Percentiles rank a stretch among this genome's conserved stretches.
Evolutionary conservation across 2,329 filamentous ascomycete species (phyloP).

Genomic region (Juglanconis juglandina): DNA sequence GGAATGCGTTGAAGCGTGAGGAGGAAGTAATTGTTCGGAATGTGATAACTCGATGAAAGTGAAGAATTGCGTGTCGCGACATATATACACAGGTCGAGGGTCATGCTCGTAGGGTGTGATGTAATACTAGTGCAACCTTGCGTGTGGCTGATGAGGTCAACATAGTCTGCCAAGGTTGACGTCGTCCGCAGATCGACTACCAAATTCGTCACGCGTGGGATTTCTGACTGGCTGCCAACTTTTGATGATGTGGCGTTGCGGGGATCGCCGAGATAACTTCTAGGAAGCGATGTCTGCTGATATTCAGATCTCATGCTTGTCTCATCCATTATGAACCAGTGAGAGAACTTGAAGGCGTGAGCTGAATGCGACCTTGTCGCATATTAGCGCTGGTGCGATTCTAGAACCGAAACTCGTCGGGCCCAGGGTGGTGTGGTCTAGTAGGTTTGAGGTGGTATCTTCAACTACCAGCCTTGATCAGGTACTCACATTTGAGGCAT

Average conservation of each 20-base stretch:
- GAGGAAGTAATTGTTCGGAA: neutral
- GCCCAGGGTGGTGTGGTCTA: neutral
- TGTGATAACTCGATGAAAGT: neutral
- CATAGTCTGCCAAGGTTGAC: constrained; percentile 8
- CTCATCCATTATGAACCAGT: neutral
- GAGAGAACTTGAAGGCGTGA: too few relatives aligned
- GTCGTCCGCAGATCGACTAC: constrained; percentile 15
- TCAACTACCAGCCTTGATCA: neutral
- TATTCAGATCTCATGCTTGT: neutral
- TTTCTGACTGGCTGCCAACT: neutral
- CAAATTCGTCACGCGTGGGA: neutral
- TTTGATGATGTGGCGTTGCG: constrained; percentile 17
- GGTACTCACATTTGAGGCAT: too few relatives aligned
- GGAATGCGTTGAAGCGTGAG: too few relatives aligned
- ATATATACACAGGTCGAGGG: neutral
- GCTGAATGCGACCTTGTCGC: too few relatives aligned
- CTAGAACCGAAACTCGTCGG: too few relatives aligned
- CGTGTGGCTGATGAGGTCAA: constrained; percentile 17
- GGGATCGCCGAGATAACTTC: neutral
- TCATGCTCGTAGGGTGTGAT: neutral
- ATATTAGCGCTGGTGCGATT: too few relatives aligned
- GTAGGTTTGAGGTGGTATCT: neutral
- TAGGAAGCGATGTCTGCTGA: neutral
- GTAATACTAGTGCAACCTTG: neutral
- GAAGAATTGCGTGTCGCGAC: neutral